These are phyloP conservation scores for Xylariaceae sp. DNA, from an alignment of 2,329 filamentous ascomycete species.

Conservation along the genomic window DNA sequence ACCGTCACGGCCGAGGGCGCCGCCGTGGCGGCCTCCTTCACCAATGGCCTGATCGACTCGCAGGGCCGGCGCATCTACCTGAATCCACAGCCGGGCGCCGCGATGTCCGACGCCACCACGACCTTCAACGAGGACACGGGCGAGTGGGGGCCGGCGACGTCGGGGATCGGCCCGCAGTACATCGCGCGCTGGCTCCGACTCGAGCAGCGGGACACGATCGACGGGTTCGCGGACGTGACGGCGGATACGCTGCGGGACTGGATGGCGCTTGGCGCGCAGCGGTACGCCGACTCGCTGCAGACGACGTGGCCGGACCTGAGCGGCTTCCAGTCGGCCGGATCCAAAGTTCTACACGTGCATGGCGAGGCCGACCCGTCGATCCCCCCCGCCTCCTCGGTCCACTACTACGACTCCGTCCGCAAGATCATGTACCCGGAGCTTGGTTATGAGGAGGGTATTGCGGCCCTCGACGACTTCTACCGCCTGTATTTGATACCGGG, in stretches of 20 bases:
- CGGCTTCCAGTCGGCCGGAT: slow-evolving; percentile 46
- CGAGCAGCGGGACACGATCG: slow-evolving; percentile 38
- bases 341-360: slow-evolving; percentile 56
- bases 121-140: slow-evolving; percentile 36
- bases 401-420: slow-evolving; percentile 49
- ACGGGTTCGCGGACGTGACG: slow-evolving; percentile 48
- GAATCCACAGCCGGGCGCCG: slow-evolving; percentile 36
- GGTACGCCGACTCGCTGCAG: slow-evolving; percentile 53
- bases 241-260: slow-evolving; percentile 56
- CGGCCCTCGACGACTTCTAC: slow-evolving; percentile 52
- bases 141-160: slow-evolving; percentile 29
- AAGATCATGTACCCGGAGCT: slow-evolving; percentile 49
- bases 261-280: slow-evolving; percentile 52
- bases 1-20: slow-evolving; percentile 35
- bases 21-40: slow-evolving; percentile 38
- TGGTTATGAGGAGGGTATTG: slow-evolving; percentile 42
- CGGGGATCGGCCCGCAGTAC: slow-evolving; percentile 34
- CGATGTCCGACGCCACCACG: slow-evolving; percentile 40
- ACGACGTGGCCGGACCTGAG: slow-evolving; percentile 48
- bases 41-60: slow-evolving; percentile 42
- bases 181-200: slow-evolving; percentile 33
- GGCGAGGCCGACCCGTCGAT: slow-evolving; percentile 54
- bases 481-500: slow-evolving; percentile 47
- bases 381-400: slow-evolving; percentile 50
- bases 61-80: slow-evolving; percentile 41